Conservation (phyloP, 495 filamentous ascomycete species). For the Pyrenopolyporus hunteri region DNA sequence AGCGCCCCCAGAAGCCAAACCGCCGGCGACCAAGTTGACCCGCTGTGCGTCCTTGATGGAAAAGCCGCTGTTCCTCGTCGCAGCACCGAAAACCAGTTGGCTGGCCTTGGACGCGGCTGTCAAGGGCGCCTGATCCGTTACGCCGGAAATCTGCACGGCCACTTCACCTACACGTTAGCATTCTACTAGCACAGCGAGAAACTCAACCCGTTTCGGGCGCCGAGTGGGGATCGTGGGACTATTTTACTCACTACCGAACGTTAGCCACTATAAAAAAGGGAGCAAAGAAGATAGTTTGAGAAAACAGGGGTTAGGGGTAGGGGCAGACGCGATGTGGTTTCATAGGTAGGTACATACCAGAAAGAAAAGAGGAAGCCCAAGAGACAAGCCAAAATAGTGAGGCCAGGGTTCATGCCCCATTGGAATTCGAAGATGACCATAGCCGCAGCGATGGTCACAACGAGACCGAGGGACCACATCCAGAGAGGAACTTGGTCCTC, state of each 20-base stretch:
- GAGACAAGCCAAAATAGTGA: slow-evolving; percentile 65
- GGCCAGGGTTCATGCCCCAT: slow-evolving; percentile 65
- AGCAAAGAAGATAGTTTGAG: background rate
- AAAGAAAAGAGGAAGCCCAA: slow-evolving; percentile 73
- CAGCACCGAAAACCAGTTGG: slow-evolving; percentile 69
- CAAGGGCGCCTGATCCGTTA: slow-evolving; percentile 67
- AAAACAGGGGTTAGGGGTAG: too few species aligned
- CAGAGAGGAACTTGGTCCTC: slow-evolving; percentile 66
- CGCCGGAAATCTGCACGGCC: slow-evolving; percentile 65
- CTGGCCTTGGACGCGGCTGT: slow-evolving; percentile 71
- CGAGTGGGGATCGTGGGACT: background rate
- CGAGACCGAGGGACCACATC: slow-evolving; percentile 63
- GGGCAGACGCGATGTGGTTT: too few species aligned
- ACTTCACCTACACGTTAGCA: background rate
- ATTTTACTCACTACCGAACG: background rate
- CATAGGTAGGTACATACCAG: slow-evolving; percentile 16
- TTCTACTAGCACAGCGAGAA: background rate
- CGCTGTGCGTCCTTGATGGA: slow-evolving; percentile 57
- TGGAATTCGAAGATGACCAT: slow-evolving; percentile 66
- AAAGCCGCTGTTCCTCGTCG: slow-evolving; percentile 58
- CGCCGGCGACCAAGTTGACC: slow-evolving; percentile 68
- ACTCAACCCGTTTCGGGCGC: background rate
- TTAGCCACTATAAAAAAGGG: background rate
- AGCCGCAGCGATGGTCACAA: slow-evolving; percentile 57
- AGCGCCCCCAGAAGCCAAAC: slow-evolving; percentile 63